A percentile compares a stretch with the other conserved stretches of the same genome.
Evolutionary conservation across 2,329 filamentous ascomycete genomes (phyloP).

Genomic region (Magnaporthiopsis rhizophila): DNA sequence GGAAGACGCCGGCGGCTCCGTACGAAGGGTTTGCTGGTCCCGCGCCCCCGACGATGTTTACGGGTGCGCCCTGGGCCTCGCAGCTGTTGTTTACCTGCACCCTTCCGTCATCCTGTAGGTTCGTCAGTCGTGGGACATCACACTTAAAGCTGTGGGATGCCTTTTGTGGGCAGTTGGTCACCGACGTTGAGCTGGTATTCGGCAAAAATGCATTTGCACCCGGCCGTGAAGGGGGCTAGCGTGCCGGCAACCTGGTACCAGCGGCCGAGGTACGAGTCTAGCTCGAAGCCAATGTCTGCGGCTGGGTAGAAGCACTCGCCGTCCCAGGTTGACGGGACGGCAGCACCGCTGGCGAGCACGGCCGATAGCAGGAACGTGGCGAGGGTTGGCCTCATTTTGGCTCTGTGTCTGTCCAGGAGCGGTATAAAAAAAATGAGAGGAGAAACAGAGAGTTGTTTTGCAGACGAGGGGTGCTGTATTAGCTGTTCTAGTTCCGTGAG

Average conservation of each 20-base stretch:
- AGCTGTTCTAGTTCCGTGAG: too few relatives aligned
- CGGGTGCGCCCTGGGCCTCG: slow-evolving; percentile 16
- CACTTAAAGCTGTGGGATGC: too few relatives aligned
- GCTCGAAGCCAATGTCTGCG: slow-evolving; percentile 20
- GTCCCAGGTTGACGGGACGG: slow-evolving; percentile 22
- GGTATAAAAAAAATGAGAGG: too few relatives aligned
- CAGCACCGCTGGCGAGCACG: neutral
- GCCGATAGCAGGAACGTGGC: neutral
- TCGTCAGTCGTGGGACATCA: too few relatives aligned
- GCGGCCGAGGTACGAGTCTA: slow-evolving; percentile 23
- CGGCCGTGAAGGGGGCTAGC: slow-evolving; percentile 20
- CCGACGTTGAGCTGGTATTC: slow-evolving; percentile 24
- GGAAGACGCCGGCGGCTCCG: slow-evolving; percentile 21
- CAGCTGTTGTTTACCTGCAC: slow-evolving; percentile 26
- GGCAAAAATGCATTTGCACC: slow-evolving; percentile 25
- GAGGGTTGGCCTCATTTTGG: neutral
- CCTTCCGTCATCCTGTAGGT: slow-evolving; percentile 22
- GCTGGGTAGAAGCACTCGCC: slow-evolving; percentile 24
- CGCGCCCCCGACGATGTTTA: slow-evolving; percentile 23
- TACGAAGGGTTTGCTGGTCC: slow-evolving; percentile 20
- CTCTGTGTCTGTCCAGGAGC: too few relatives aligned
- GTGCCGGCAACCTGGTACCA: slow-evolving; percentile 27
- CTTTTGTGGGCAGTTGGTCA: too few relatives aligned
- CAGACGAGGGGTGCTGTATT: too few relatives aligned
- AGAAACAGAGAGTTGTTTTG: too few relatives aligned